These are phyloP conservation scores for Quercus mongolica DNA, from an alignment of 306 rosid species.

Conservation along the genomic window DNA sequence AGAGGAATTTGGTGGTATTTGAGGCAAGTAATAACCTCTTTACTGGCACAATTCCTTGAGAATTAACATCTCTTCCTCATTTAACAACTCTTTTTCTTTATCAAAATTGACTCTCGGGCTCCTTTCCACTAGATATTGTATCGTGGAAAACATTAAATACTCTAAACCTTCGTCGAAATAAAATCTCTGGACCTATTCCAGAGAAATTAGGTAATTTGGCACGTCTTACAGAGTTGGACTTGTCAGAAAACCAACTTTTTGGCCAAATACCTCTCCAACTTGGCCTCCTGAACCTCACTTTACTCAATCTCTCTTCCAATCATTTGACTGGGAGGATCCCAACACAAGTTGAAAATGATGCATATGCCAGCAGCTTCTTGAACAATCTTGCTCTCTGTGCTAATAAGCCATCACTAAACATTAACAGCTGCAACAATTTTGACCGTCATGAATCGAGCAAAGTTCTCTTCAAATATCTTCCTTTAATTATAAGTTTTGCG, in stretches of 20 bases:
- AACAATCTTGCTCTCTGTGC: conserved; percentile 65
- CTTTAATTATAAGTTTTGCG: conserved; percentile 41
- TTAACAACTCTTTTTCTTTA: conserved; percentile 39
- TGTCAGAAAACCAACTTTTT: conserved; percentile 60
- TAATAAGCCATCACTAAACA: conserved; percentile 21
- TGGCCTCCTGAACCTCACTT: conserved; percentile 1
- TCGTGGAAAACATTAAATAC: conserved; percentile 40
- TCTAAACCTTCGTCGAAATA: conserved; percentile 49
- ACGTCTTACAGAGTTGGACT: conserved; percentile 44
- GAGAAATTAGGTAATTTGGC: conserved; percentile 34
- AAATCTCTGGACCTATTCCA: conserved; percentile 48
- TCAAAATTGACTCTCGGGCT: conserved; percentile 44
- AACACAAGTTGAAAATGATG: conserved; percentile 32
- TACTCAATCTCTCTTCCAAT: conserved; percentile 53
- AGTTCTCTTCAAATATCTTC: conserved; percentile 36
- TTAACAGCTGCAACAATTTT: conserved; percentile 38
- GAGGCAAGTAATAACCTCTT: conserved; percentile 49
- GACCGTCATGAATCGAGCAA: conserved; percentile 23
- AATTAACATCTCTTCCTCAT: conserved; percentile 37
- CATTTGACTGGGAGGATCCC: conserved; percentile 54
- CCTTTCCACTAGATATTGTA: conserved; percentile 36
- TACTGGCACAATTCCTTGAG: conserved; percentile 55
- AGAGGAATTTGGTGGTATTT: conserved; percentile 40
- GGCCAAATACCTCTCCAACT: conserved; percentile 52
- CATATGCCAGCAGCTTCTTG: conserved; percentile 50